These are phyloP conservation scores for Penicillium sclerotigenum DNA, from an alignment of 2,329 filamentous ascomycete species.

Conservation along the genomic window DNA sequence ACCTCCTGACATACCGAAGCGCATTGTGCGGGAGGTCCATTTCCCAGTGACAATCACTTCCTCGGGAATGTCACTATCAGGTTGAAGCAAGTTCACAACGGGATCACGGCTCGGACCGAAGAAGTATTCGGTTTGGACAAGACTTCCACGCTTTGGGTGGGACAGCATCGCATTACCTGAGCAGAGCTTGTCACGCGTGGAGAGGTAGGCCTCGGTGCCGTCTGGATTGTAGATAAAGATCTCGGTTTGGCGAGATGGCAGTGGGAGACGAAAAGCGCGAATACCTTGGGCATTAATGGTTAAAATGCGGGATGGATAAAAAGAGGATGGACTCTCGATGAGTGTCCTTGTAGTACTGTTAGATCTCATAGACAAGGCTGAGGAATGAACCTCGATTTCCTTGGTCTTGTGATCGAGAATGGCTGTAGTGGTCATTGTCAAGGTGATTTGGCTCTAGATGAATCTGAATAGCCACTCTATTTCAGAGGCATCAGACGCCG, in stretches of 20 bases:
- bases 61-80: slow-evolving; percentile 16
- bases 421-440: slow-evolving; percentile 4
- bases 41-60: slow-evolving; percentile 38
- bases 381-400: slow-evolving; percentile 9
- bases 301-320: slow-evolving; percentile 12
- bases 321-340: slow-evolving; percentile 5
- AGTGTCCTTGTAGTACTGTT: slow-evolving; percentile 10
- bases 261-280: slow-evolving; percentile 28
- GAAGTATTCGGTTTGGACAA: slow-evolving; percentile 56
- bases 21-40: slow-evolving; percentile 48
- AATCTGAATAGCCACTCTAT: background rate
- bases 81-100: slow-evolving; percentile 39
- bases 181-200: slow-evolving; percentile 46
- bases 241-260: slow-evolving; percentile 40
- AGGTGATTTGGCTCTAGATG: background rate
- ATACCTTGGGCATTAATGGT: slow-evolving; percentile 30
- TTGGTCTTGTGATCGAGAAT: background rate
- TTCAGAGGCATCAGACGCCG: background rate
- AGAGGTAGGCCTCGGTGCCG: slow-evolving; percentile 50
- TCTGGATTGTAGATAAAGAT: slow-evolving; percentile 35
- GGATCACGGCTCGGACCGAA: slow-evolving; percentile 56
- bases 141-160: slow-evolving; percentile 33
- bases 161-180: slow-evolving; percentile 52
- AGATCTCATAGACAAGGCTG: slow-evolving; percentile 7
- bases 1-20: slow-evolving; percentile 50